Percentiles rank a stretch among this genome's conserved stretches.
Conservation (phyloP, 208 protist species). For the Trichomonas gallinae region DNA sequence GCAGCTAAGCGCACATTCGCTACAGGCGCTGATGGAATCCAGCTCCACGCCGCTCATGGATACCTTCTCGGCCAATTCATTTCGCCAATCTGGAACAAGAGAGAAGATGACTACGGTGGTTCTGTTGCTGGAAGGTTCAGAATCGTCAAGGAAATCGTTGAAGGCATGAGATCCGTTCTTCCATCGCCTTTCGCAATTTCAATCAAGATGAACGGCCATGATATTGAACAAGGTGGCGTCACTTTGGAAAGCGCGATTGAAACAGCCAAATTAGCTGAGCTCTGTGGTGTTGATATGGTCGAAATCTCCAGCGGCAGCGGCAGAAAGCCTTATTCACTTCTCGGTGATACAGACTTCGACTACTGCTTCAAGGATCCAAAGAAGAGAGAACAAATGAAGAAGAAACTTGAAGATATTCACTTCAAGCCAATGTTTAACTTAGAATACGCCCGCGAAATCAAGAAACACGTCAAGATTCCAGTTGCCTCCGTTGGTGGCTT, state of each 20-base stretch:
- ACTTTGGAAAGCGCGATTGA: background rate
- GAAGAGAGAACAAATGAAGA: background rate
- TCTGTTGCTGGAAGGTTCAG: background rate
- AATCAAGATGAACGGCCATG: conserved; percentile 3
- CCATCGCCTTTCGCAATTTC: background rate
- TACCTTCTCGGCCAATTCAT: background rate
- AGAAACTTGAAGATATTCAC: background rate
- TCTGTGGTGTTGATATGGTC: background rate
- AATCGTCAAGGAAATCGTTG: background rate
- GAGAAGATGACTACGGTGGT: background rate
- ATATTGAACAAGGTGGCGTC: background rate
- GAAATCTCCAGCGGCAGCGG: background rate
- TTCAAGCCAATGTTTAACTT: background rate
- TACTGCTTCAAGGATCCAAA: background rate
- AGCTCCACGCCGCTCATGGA: background rate
- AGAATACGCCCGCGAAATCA: background rate
- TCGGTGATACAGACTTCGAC: background rate
- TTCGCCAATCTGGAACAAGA: background rate
- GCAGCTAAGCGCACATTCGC: background rate
- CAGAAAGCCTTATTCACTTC: background rate
- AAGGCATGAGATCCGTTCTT: background rate
- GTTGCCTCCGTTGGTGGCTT: background rate
- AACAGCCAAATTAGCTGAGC: background rate
- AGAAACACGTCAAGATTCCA: background rate
- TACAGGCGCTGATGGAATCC: background rate